Conservation (phyloP, 441 rosid species). For the Croton setiger region DNA sequence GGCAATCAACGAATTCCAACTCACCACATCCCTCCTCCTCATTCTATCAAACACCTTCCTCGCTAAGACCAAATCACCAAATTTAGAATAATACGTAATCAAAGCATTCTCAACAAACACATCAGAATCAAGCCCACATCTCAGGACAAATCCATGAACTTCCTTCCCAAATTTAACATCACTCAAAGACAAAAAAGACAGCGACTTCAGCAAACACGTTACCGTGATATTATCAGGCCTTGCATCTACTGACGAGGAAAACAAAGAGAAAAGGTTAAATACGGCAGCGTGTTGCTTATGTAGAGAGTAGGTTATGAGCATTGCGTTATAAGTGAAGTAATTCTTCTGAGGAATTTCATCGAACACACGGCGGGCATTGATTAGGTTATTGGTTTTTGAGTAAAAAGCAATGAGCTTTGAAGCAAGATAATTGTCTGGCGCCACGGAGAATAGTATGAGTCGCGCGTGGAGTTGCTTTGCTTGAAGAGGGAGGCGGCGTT, state of each 20-base stretch:
- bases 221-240: slow-evolving; percentile 53
- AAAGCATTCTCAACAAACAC: slow-evolving; percentile 58
- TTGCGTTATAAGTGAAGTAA: slow-evolving; percentile 73
- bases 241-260: slow-evolving; percentile 24
- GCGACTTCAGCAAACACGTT: slow-evolving; percentile 57
- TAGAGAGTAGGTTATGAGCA: slow-evolving; percentile 59
- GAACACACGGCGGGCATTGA: slow-evolving; percentile 60
- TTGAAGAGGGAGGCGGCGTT: slow-evolving; percentile 53
- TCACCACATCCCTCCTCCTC: slow-evolving; percentile 60
- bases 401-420: slow-evolving; percentile 59
- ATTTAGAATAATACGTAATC: slow-evolving; percentile 59
- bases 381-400: slow-evolving; percentile 36
- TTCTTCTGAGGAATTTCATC: slow-evolving; percentile 51
- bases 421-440: slow-evolving; percentile 68
- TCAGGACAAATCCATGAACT: slow-evolving; percentile 55
- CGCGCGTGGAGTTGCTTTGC: slow-evolving; percentile 78
- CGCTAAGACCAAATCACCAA: slow-evolving; percentile 39
- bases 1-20: slow-evolving; percentile 84
- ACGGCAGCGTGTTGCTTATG: slow-evolving; percentile 48
- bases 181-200: slow-evolving; percentile 34
- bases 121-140: slow-evolving; percentile 48
- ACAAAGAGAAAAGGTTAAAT: slow-evolving; percentile 44
- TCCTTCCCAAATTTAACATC: slow-evolving; percentile 39
- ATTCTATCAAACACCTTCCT: slow-evolving; percentile 61
- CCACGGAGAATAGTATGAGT: slow-evolving; percentile 42